Conservation (phyloP, 31 red algal species). For the Endocladia muricata region DNA sequence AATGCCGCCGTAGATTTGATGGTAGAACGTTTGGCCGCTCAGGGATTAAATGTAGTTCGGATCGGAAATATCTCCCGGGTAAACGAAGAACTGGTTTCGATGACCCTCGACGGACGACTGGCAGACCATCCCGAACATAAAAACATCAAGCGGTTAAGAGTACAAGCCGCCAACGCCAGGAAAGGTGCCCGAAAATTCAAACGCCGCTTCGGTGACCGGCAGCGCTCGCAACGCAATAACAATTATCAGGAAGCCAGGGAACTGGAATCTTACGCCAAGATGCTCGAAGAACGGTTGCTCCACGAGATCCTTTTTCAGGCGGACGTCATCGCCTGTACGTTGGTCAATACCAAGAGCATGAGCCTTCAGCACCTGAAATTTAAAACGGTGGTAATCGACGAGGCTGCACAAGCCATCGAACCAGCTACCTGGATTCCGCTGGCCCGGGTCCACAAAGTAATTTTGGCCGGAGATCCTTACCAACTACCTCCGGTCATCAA, state of each 20-base stretch:
- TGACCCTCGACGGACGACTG: constrained; percentile 17
- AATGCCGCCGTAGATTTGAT: constrained; percentile 69
- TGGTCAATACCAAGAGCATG: constrained; percentile 26
- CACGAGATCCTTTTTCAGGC: neutral
- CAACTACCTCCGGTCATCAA: constrained; percentile 22
- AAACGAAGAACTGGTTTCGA: neutral
- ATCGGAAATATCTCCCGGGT: constrained; percentile 44
- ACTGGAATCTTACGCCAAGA: constrained; percentile 18
- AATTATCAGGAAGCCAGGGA: neutral
- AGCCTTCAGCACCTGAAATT: constrained; percentile 27
- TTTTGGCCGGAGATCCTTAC: constrained; percentile 77
- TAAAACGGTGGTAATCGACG: constrained; percentile 69
- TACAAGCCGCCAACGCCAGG: neutral
- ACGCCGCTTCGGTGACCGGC: constrained; percentile 22
- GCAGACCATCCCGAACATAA: neutral
- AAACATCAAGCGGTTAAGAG: constrained; percentile 11
- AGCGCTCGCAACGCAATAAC: neutral
- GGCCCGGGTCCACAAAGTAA: constrained; percentile 22
- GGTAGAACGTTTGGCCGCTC: constrained; percentile 8
- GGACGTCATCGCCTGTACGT: constrained; percentile 42
- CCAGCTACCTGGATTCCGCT: constrained; percentile 35
- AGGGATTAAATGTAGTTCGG: constrained; percentile 8
- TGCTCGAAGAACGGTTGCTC: neutral
- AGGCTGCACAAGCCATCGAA: constrained; percentile 77
- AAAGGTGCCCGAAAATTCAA: neutral